Evolutionary conservation across 2,329 filamentous ascomycete genomes (phyloP).

Genomic region (Magnaporthales sp.): DNA sequence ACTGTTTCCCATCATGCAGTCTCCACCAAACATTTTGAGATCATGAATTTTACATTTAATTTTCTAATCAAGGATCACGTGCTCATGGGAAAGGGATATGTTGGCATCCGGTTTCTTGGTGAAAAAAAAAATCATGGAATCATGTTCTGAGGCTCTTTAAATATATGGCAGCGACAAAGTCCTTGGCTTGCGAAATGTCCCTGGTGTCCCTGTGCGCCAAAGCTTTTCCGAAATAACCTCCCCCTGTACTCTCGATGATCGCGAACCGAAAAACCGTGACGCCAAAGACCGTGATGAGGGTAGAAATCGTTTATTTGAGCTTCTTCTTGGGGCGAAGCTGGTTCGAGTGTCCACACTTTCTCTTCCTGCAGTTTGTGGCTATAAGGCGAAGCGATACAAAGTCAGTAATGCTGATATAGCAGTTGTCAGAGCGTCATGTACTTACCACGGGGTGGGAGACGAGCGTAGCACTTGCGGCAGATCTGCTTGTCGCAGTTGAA

Average conservation of each 20-base stretch:
- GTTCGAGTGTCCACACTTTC: slow-evolving; percentile 99
- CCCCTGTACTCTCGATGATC: slow-evolving; percentile 4
- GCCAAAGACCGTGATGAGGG: slow-evolving; percentile 5
- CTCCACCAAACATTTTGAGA: not conserved
- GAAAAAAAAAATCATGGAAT: not conserved
- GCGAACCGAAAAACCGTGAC: slow-evolving; percentile 6
- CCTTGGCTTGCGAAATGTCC: not conserved
- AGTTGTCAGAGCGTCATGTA: not conserved
- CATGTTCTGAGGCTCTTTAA: not conserved
- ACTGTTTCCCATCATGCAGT: not conserved
- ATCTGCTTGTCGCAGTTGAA: slow-evolving; percentile 99
- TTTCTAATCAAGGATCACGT: not conserved
- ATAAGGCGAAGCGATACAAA: not conserved
- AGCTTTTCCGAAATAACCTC: not conserved
- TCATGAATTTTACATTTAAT: not conserved
- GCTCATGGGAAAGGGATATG: not conserved
- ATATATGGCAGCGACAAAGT: not conserved
- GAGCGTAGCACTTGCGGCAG: slow-evolving; percentile 99
- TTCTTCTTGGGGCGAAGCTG: slow-evolving; percentile 99
- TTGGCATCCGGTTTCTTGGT: not conserved
- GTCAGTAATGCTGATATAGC: not conserved
- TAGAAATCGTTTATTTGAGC: slow-evolving; percentile 36
- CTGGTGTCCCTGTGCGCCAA: not conserved
- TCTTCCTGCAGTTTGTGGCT: slow-evolving; percentile 98
- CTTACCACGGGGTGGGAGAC: slow-evolving; percentile 77